Evolutionary conservation across 208 protist species (phyloP).

Genomic region (Trypanosoma mega): DNA sequence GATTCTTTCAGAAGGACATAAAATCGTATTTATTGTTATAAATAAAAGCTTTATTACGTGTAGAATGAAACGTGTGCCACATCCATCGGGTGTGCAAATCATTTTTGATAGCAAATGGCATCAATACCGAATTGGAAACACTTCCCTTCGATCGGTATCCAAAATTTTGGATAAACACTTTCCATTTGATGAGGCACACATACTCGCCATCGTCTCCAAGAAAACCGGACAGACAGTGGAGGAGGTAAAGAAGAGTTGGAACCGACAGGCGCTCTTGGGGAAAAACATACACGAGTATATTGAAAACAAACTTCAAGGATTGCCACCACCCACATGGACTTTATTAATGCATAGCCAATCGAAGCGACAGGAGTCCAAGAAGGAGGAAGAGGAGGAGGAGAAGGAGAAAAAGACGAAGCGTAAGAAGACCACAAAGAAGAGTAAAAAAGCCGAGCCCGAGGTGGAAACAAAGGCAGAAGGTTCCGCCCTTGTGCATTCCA

Average conservation of each 20-base stretch:
- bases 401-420: slow-evolving; percentile 6
- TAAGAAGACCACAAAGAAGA: slow-evolving; percentile 18
- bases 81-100: slow-evolving; percentile 66
- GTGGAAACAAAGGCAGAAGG: background rate
- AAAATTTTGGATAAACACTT: slow-evolving; percentile 84
- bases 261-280: slow-evolving; percentile 77
- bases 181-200: slow-evolving; percentile 79
- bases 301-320: slow-evolving; percentile 61
- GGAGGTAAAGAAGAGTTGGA: slow-evolving; percentile 61
- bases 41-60: background rate
- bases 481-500: slow-evolving; percentile 28
- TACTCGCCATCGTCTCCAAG: slow-evolving; percentile 54
- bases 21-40: background rate
- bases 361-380: slow-evolving; percentile 14
- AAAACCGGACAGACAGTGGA: slow-evolving; percentile 68
- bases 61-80: slow-evolving; percentile 42
- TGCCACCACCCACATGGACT: slow-evolving; percentile 66
- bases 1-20: too few species aligned
- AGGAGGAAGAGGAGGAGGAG: background rate
- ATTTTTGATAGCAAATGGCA: slow-evolving; percentile 83
- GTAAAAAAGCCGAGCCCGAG: background rate
- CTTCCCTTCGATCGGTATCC: slow-evolving; percentile 70
- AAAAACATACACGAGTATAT: slow-evolving; percentile 90
- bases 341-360: slow-evolving; percentile 41
- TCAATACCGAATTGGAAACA: slow-evolving; percentile 70